These are phyloP conservation scores for Cladobotryum protrusum DNA, from an alignment of 2,329 filamentous ascomycete species.

Conservation along the genomic window DNA sequence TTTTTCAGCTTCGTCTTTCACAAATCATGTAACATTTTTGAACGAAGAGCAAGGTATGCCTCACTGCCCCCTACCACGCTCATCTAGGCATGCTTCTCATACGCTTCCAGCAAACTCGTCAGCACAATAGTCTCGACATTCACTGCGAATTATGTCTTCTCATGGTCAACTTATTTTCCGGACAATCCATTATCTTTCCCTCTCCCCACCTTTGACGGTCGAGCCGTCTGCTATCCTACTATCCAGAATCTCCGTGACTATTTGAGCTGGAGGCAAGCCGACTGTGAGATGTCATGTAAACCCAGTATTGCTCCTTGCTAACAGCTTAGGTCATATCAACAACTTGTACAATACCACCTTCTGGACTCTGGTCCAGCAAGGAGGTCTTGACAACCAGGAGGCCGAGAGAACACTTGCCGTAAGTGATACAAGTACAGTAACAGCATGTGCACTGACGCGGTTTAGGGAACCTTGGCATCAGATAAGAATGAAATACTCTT, in stretches of 20 bases:
- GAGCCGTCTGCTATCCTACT: constrained; percentile 84
- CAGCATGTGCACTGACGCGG: constrained; percentile 16
- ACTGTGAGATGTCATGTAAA: constrained; percentile 56
- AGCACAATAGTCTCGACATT: constrained; percentile 91
- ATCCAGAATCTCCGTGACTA: constrained; percentile 83
- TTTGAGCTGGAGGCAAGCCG: constrained; percentile 93
- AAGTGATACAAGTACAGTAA: constrained; percentile 15
- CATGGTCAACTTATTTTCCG: constrained; percentile 73
- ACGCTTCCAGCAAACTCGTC: constrained; percentile 65
- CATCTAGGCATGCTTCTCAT: constrained; percentile 6
- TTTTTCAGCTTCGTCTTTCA: constrained; percentile 74
- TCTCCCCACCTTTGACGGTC: constrained; percentile 85
- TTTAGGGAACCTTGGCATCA: constrained; percentile 69
- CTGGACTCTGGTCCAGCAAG: constrained; percentile 78
- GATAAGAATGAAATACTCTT: constrained; percentile 98
- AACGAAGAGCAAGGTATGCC: constrained; percentile 68
- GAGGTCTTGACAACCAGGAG: constrained; percentile 66
- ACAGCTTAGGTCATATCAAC: constrained; percentile 75
- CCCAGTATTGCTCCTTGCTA: constrained; percentile 6
- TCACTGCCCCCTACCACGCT: no score
- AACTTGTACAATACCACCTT: constrained; percentile 98
- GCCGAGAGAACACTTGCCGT: constrained; percentile 78
- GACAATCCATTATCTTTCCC: constrained; percentile 64
- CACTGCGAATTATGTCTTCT: constrained; percentile 79
- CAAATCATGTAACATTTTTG: constrained; percentile 75